A percentile compares a stretch with the other conserved stretches of the same genome.
Evolutionary conservation across 257 asterid genomes (phyloP).

Genomic region (Mitragyna speciosa): DNA sequence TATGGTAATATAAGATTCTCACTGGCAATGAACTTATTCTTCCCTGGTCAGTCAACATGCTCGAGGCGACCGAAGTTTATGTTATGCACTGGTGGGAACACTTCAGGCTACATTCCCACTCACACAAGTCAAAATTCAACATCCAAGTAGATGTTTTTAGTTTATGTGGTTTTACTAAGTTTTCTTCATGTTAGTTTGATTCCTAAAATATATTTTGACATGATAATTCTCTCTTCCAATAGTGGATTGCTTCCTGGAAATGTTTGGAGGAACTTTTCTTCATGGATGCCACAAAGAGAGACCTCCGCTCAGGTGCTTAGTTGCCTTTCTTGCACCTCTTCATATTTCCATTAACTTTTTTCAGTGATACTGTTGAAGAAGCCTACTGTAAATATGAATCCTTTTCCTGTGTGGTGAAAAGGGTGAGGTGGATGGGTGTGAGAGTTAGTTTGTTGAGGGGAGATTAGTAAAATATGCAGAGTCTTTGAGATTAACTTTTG

Average conservation of each 20-base stretch:
- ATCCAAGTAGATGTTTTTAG: slow-evolving; percentile 46
- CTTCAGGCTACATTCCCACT: slow-evolving; percentile 58
- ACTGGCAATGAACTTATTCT: slow-evolving; percentile 11
- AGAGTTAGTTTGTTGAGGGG: neutral
- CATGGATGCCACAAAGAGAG: slow-evolving; percentile 82
- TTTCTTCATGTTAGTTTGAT: slow-evolving; percentile 1
- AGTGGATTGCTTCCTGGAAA: slow-evolving; percentile 69
- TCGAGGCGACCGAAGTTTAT: slow-evolving; percentile 49
- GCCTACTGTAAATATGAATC: neutral
- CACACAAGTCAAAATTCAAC: slow-evolving; percentile 56
- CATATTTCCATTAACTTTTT: neutral
- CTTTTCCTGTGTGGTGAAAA: neutral
- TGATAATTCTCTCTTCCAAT: slow-evolving; percentile 16
- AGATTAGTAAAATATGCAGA: neutral
- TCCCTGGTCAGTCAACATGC: slow-evolving; percentile 44
- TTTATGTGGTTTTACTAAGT: neutral
- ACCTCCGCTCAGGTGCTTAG: slow-evolving; percentile 55
- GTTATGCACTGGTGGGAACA: slow-evolving; percentile 42
- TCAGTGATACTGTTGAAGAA: neutral
- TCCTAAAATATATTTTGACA: slow-evolving; percentile 2
- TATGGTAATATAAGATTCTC: neutral
- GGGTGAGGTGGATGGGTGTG: neutral
- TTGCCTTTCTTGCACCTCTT: slow-evolving; percentile 8
- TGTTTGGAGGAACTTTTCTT: slow-evolving; percentile 64
- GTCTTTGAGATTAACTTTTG: neutral